Base-by-base conservation (phyloP, 1,284 basidiomycete genomes). In the Ceratobasidium sp. region DNA sequence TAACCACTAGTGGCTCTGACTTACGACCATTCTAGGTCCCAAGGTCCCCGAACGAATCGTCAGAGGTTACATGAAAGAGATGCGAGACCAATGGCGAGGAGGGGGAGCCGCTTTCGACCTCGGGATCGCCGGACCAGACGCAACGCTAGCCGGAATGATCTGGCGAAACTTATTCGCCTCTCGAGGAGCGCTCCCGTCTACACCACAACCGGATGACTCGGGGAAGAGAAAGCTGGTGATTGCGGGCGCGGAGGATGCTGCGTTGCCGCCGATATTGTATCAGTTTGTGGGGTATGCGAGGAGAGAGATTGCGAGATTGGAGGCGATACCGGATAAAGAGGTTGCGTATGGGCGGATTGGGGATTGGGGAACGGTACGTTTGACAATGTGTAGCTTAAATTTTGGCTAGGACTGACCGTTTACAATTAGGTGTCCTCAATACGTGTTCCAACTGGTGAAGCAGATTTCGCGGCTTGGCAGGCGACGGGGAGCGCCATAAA, bases 81-180 rank as follows among this genome's bases (percentile, higher is more conserved):
- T 98, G 88, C 93, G 94, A 80, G 93, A 97, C 84, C 96, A 99
- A 84, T 98, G 95, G 92, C 90, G 92, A 9, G 97, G 97, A 0
- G 88, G 95, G 78, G 90, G 92, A 3, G 87, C 97, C 78, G 90
- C 93, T 0, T 90, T 97, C 80, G 97, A 99, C 84, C 88, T 96
- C 66, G 94, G 90, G 0, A 88, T 97, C 50, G 89, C 92, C 7
- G 81, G 82, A 59, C 89, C 90, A 52, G 96, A 98, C 83, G 87
- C 90, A 78, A 93, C 96, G 80, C 87, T 99, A 83, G 96, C 96
- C 0, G 92, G 88, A 38, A 95, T 95, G 4, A 86, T 97, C 0
- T 99, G 97, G 97, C 88, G 97, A 44, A 99, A 99, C 84, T 84
- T 98, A 61, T 93, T 98, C 52, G 93, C 93, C 10, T 93, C 90